These are phyloP conservation scores for Alternaria brassicicola DNA, from an alignment of 2,329 filamentous ascomycete species.

Conservation along the genomic window DNA sequence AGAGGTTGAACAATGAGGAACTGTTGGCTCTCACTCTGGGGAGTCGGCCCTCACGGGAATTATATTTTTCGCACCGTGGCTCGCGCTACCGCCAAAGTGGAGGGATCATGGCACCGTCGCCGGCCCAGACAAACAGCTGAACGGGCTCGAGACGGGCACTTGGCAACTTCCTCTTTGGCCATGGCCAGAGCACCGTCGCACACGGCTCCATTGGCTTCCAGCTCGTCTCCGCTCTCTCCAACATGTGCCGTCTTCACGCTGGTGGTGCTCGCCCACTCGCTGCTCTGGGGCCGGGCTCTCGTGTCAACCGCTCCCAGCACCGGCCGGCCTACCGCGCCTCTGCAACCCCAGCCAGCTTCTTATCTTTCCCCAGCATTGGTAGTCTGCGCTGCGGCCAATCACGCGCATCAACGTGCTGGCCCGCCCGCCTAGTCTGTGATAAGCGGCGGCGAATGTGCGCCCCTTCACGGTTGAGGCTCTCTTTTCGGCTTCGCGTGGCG, in stretches of 20 bases:
- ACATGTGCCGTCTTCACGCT: conserved; percentile 18
- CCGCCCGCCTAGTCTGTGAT: conserved; percentile 31
- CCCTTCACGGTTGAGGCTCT: conserved; percentile 45
- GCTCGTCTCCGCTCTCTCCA: conserved; percentile 39
- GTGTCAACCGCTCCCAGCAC: conserved; percentile 25
- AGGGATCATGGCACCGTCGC: conserved; percentile 32
- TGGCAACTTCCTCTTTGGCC: conserved; percentile 47
- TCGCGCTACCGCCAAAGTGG: conserved; percentile 37
- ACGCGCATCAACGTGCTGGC: conserved; percentile 20
- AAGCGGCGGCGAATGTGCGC: conserved; percentile 46
- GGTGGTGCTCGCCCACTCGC: conserved; percentile 29
- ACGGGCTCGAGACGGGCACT: conserved; percentile 27
- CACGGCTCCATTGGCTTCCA: conserved; percentile 37
- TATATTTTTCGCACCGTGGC: conserved; percentile 44
- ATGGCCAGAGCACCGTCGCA: conserved; percentile 24
- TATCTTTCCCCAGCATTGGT: conserved; percentile 42
- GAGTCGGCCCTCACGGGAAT: conserved; percentile 28
- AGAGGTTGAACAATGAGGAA: conserved; percentile 34
- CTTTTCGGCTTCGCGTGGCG: conserved; percentile 35
- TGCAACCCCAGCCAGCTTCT: conserved; percentile 33
- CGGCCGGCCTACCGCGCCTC: conserved; percentile 26
- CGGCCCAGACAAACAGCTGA: conserved; percentile 36
- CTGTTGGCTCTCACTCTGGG: conserved; percentile 20
- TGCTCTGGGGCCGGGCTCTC: conserved; percentile 18
- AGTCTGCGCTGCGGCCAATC: conserved; percentile 24